Evolutionary conservation across 805 yeast species (phyloP), one percentile per base, ranked within the genome.

Genomic region (Monosporozyma servazzii): DNA sequence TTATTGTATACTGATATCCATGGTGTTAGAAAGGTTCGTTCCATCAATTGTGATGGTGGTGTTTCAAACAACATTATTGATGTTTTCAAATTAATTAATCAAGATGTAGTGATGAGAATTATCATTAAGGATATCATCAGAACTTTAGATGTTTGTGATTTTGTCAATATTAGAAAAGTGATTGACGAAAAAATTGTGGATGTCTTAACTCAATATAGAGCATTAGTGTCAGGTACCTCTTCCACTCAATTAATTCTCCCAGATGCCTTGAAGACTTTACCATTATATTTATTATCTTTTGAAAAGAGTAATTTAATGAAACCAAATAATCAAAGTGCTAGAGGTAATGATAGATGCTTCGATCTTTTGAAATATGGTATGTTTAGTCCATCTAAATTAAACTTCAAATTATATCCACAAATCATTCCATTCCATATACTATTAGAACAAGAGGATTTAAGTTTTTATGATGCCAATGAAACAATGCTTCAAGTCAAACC

Each of bases 21-120:
- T 47, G 99, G 99, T 21, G 69, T 75, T 8, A 74, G 97, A 57
- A 84, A 87, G 59, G 91, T 93, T 15, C 77, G 99, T 55, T 89
- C 89, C n/a, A 77, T 86, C 47, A 93, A 93, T 62, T 72, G 81
- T 51, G 84, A 85, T n/a, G 79, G 87, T 46, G 86, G 95, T 0
- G 90, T 88, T 15, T 80, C 93, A 1, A 85, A 83, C 54, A 76
- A 87, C 50, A 70, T 85, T 42, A 77, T 77, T 47, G 89, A 85
- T 51, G 83, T 88, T 6, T 87, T 87, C 69, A 79, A 81, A 50
- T 87, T 84, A 66, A 83, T 85, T 10, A 96, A 89, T 61, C 88
- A 86, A 61, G 90, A 85, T 57, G 76, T 83, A 0, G 70, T 81
- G 1, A 56, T 76, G 51, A 76, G 78, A 45, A 65, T 84, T 31